Percentiles rank a stretch among this genome's conserved stretches.
Evolutionary conservation across 2,329 filamentous ascomycete genomes (phyloP).

Genomic region (Aciculosporium take): DNA sequence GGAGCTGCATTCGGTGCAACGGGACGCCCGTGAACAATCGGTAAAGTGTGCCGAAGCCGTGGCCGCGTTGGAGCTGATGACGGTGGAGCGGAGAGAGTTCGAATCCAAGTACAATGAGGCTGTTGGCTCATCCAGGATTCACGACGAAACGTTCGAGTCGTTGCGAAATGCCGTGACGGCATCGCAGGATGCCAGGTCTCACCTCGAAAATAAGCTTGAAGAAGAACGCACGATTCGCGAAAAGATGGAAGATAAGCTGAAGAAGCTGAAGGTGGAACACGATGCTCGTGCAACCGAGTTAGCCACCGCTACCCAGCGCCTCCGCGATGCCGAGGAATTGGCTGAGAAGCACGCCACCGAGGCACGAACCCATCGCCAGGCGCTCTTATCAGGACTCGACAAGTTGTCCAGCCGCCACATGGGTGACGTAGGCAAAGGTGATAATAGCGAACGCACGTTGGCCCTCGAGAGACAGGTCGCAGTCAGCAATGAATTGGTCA

Average conservation of each 20-base stretch:
- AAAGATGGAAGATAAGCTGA: constrained; percentile 60
- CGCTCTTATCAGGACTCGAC: constrained; percentile 69
- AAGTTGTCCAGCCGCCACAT: constrained; percentile 48
- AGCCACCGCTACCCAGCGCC: constrained; percentile 54
- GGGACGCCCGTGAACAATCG: constrained; percentile 65
- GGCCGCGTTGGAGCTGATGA: constrained; percentile 58
- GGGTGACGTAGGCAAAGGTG: constrained; percentile 30
- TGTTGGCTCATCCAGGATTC: constrained; percentile 51
- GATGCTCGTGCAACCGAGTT: constrained; percentile 69
- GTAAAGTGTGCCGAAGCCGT: constrained; percentile 64
- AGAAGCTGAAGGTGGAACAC: constrained; percentile 66
- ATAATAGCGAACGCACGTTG: constrained; percentile 50
- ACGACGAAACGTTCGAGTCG: constrained; percentile 56
- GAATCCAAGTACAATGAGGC: constrained; percentile 53
- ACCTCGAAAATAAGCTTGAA: constrained; percentile 68
- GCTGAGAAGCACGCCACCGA: constrained; percentile 79
- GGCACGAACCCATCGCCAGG: constrained; percentile 70
- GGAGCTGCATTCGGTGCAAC: constrained; percentile 69
- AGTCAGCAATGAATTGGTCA: constrained; percentile 63
- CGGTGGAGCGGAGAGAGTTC: constrained; percentile 74
- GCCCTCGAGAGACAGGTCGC: constrained; percentile 71
- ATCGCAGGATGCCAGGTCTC: constrained; percentile 59
- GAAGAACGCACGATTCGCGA: constrained; percentile 71
- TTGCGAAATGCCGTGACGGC: constrained; percentile 66
- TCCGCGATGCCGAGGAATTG: constrained; percentile 77